Percentiles rank a stretch among this genome's conserved stretches.
These are phyloP conservation scores for Nakaseomyces sp. DNA, from an alignment of 1,139 yeast species.

Conservation along the genomic window DNA sequence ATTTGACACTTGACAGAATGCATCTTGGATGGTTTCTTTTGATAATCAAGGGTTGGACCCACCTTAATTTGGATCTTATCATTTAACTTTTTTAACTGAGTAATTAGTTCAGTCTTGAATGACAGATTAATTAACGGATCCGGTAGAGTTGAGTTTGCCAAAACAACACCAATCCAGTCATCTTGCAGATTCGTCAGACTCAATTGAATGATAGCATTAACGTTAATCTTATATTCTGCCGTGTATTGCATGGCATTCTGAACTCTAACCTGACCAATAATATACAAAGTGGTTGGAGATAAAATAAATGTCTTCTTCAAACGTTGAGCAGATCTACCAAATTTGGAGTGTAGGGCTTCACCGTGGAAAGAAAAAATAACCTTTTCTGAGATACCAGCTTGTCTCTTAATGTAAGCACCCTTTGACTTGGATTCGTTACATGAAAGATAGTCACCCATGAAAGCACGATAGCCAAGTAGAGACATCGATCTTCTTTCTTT, in stretches of 20 bases:
- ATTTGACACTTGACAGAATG: conserved; percentile 64
- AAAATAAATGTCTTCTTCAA: conserved; percentile 64
- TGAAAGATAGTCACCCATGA: conserved; percentile 85
- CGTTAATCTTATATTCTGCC: conserved; percentile 56
- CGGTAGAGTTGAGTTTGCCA: conserved; percentile 50
- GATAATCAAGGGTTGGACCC: conserved; percentile 69
- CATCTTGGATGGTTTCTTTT: conserved; percentile 82
- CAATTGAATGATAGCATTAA: conserved; percentile 52
- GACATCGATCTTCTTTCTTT: conserved; percentile 90
- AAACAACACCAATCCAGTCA: conserved; percentile 81
- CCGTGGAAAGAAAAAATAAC: conserved; percentile 75
- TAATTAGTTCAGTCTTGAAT: conserved; percentile 82
- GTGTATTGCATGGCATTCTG: conserved; percentile 65
- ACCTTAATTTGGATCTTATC: conserved; percentile 54
- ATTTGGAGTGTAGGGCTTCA: conserved; percentile 73
- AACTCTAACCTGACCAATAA: conserved; percentile 62
- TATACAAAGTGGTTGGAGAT: conserved; percentile 52
- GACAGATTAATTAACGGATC: conserved; percentile 74
- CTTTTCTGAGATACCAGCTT: conserved; percentile 59
- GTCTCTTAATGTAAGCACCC: conserved; percentile 60
- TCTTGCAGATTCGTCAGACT: conserved; percentile 74
- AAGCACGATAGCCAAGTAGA: conserved; percentile 79
- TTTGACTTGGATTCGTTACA: conserved; percentile 67
- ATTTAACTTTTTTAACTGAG: conserved; percentile 61
- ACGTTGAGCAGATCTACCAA: conserved; percentile 86